Evolutionary conservation across 2,329 filamentous ascomycete genomes (phyloP), one percentile per base, ranked within the genome.

Genomic region (Trichoderma sp.): DNA sequence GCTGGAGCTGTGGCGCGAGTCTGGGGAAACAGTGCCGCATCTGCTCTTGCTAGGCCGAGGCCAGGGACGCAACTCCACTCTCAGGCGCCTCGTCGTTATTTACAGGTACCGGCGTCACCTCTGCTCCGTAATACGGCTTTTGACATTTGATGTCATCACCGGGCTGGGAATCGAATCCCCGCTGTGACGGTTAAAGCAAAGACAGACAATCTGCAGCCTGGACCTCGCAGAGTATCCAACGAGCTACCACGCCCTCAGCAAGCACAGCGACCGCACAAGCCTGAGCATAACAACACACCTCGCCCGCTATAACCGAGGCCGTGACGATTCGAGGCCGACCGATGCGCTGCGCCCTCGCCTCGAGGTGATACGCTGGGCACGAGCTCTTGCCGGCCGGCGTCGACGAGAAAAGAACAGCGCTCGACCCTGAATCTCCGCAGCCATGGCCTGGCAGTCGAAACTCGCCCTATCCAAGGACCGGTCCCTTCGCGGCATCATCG

Each of bases 371-470:
- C 34, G 54, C 54, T 49, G 63, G 52, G 63, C 63, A 54, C 56
- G 46, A 59, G 49, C 56, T 55, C 26, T 32, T 56, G 24, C 56
- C 60, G 24, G 56, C 43, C 43, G 46, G 56, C 49, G 24, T 51
- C 39, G 46, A 68, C 56, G 32, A 59, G 43, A 43, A 43, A 37
- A 30, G 28, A 14, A 24, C 30, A 68, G 26, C 46, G 10, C 55
- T 49, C 34, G 65, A 32, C 49, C 30, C 61, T 46, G 56, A 26
- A 26, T 46, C 39, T 28, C 13, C 32, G 54, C 30, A 49, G 64
- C 72, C 73, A 95, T 95, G 92, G 91, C 90, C 70, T 88, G 83
- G 69, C 90, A 91, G 77, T 95, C 93, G 63, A 95, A 94, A 78
- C 82, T 93, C 71, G 81, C 85, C 59, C 83, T 89, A 49, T 79